Percentiles rank a stretch among this genome's conserved stretches.
phyloP scores from a whole-genome alignment of 192 early-diverging fungal genomes.

The Coemansia sp. region DNA sequence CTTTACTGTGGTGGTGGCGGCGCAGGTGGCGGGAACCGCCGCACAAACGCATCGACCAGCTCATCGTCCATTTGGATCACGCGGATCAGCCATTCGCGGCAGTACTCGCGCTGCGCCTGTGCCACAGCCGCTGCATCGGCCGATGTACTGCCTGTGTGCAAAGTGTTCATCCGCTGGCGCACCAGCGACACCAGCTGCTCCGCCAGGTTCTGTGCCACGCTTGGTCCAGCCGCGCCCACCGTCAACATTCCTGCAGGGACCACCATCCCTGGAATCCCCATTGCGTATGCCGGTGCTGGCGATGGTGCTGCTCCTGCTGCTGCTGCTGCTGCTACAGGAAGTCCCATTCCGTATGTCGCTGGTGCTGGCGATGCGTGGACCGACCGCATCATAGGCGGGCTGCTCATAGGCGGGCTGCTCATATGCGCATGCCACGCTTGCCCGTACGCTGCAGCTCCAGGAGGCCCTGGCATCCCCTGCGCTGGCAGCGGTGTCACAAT shows the following conservation, averaged over 20 bases:
- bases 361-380: conserved; percentile 48
- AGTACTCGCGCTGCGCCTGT: conserved; percentile 48
- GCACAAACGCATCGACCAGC: conserved; percentile 54
- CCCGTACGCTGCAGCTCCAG: conserved; percentile 4
- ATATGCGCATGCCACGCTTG: conserved; percentile 12
- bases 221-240: conserved; percentile 3
- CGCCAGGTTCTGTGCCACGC: conserved; percentile 48
- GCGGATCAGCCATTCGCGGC: conserved; percentile 50
- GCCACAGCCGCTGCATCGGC: background rate
- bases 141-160: conserved; percentile 6
- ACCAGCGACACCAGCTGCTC: conserved; percentile 55
- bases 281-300: conserved; percentile 2
- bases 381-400: conserved; percentile 11
- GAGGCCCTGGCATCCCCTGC: conserved; percentile 13
- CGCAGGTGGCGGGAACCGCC: conserved; percentile 51
- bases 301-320: no score
- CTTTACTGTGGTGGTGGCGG: conserved; percentile 19
- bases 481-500: conserved; percentile 48
- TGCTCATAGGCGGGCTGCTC: conserved; percentile 17
- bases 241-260: conserved; percentile 5
- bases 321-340: no score
- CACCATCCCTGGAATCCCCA: conserved; percentile 13
- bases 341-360: conserved; percentile 17
- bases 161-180: conserved; percentile 48
- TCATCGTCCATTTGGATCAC: conserved; percentile 53